These are phyloP conservation scores for Aphanomyces invadans DNA, from an alignment of 352 stramenopile genomes.

Conservation along the genomic window DNA sequence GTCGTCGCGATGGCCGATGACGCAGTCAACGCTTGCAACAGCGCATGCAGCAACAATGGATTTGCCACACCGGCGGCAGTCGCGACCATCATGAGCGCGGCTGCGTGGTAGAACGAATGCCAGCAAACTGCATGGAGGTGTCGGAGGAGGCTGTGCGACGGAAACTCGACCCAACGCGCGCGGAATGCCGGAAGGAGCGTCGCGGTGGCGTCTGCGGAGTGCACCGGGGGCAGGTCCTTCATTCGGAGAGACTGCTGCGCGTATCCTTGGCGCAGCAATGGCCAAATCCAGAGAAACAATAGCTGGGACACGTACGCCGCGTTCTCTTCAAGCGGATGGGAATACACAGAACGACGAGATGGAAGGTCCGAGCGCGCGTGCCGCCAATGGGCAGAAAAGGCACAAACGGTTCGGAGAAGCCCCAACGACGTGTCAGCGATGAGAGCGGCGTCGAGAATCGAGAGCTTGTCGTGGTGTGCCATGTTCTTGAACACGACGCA, in stretches of 20 bases:
- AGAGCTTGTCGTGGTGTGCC: background rate
- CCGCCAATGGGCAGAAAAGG: background rate
- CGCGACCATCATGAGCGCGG: background rate
- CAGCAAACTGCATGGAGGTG: constrained; percentile 19
- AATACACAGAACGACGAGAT: too few relatives aligned
- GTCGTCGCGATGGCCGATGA: background rate
- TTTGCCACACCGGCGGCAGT: background rate
- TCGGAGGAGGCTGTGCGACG: background rate
- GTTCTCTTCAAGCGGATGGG: background rate
- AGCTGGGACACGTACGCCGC: background rate
- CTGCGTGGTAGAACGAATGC: constrained; percentile 6
- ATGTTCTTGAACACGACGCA: background rate
- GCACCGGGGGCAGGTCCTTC: constrained; percentile 7
- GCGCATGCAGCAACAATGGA: background rate
- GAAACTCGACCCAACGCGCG: background rate
- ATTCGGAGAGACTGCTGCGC: background rate
- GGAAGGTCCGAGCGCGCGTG: background rate
- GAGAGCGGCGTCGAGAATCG: background rate
- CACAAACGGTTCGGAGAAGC: background rate
- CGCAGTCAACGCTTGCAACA: background rate
- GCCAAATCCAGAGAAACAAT: constrained; percentile 24
- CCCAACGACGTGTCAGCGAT: constrained; percentile 3
- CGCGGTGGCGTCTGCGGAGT: background rate
- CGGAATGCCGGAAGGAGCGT: background rate
- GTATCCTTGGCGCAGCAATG: constrained; percentile 4